Conservation (phyloP, 371 early-diverging fungal genomes). For the Mucor mucedo region DNA sequence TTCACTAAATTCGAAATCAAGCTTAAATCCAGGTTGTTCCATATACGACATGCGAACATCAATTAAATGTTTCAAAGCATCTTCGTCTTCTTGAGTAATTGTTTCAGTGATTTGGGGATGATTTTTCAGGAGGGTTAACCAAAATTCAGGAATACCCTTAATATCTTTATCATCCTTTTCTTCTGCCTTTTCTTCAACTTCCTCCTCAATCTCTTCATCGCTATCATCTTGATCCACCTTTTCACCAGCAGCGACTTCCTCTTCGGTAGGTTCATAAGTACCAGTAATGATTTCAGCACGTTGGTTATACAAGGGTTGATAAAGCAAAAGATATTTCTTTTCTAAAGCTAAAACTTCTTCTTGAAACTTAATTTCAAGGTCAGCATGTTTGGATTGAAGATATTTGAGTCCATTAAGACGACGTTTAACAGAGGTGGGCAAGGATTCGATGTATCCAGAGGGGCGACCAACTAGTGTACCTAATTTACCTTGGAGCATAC, state of each 20-base stretch:
- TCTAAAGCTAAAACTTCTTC: slow-evolving; percentile 91
- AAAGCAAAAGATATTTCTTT: slow-evolving; percentile 89
- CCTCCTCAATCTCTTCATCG: slow-evolving; percentile 40
- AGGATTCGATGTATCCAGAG: slow-evolving; percentile 32
- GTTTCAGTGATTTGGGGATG: slow-evolving; percentile 77
- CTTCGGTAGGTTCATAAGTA: slow-evolving; percentile 84
- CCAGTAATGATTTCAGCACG: slow-evolving; percentile 83
- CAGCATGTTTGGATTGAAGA: slow-evolving; percentile 83
- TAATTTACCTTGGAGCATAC: slow-evolving; percentile 65
- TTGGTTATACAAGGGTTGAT: slow-evolving; percentile 89
- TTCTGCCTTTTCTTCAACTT: slow-evolving; percentile 39
- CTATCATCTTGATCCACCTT: slow-evolving; percentile 59
- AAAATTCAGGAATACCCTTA: slow-evolving; percentile 86
- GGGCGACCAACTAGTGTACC: slow-evolving; percentile 64
- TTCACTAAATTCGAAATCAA: slow-evolving; percentile 89
- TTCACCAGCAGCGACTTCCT: slow-evolving; percentile 73
- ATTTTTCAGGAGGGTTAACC: slow-evolving; percentile 92
- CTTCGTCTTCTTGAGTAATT: slow-evolving; percentile 90
- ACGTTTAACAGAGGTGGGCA: slow-evolving; percentile 72
- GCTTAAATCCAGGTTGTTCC: slow-evolving; percentile 87
- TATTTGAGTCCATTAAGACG: slow-evolving; percentile 86
- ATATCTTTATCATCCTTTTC: slow-evolving; percentile 51
- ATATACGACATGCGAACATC: slow-evolving; percentile 88
- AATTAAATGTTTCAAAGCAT: slow-evolving; percentile 78
- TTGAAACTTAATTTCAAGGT: slow-evolving; percentile 85